Evolutionary conservation across 2,329 filamentous ascomycete species (phyloP).

Genomic region (Monilinia fructicola): DNA sequence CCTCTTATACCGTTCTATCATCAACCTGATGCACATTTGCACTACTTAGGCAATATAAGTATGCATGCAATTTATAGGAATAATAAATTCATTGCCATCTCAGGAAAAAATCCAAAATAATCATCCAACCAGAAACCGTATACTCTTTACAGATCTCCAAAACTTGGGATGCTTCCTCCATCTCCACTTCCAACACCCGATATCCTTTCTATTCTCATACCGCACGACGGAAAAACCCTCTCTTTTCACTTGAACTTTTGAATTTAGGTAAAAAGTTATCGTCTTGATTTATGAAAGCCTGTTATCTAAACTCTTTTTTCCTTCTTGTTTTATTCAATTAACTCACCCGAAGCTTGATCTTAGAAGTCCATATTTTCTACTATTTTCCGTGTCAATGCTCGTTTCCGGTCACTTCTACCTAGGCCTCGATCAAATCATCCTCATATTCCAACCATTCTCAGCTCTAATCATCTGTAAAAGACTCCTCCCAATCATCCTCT

Average conservation of each 20-base stretch:
- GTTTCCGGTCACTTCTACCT: background rate
- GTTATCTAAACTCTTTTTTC: background rate
- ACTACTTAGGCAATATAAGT: background rate
- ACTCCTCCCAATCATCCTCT: conserved; percentile 5
- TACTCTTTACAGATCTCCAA: too few species aligned
- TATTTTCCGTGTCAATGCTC: too few species aligned
- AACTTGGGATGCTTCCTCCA: too few species aligned
- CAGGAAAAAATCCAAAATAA: too few species aligned
- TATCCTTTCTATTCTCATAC: background rate
- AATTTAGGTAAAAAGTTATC: background rate
- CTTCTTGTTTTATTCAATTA: background rate
- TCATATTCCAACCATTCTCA: background rate
- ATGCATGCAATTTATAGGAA: too few species aligned
- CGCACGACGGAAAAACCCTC: too few species aligned
- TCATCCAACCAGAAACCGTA: too few species aligned
- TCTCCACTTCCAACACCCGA: too few species aligned
- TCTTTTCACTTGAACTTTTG: too few species aligned
- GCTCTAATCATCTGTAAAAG: background rate
- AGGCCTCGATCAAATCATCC: background rate
- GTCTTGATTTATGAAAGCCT: background rate
- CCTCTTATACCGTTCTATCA: too few species aligned
- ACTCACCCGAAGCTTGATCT: background rate
- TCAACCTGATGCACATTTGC: background rate
- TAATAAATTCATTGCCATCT: too few species aligned
- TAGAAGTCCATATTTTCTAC: background rate